A percentile compares a stretch with the other conserved stretches of the same genome.
phyloP scores from a whole-genome alignment of 2,329 filamentous ascomycete species.

The Ophiocordyceps australis region DNA sequence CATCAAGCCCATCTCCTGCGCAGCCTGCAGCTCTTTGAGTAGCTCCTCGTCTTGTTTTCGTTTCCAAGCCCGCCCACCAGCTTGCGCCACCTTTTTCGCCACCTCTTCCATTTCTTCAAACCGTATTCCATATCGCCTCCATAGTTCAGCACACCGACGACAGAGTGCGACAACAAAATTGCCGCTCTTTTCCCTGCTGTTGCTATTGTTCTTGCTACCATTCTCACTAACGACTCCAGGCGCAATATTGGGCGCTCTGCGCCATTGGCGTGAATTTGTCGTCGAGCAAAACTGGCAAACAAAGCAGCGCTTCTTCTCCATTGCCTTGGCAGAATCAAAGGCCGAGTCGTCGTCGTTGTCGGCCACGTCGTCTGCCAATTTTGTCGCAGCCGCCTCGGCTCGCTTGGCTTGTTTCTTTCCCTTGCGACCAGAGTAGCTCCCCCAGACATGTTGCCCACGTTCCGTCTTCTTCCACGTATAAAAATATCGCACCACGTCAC shows the following conservation, averaged over 20 bases:
- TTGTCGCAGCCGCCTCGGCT: conserved; percentile 50
- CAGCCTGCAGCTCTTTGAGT: conserved; percentile 50
- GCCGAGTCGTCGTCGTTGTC: conserved; percentile 90
- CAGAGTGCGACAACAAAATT: conserved; percentile 72
- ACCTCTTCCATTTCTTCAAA: conserved; percentile 92
- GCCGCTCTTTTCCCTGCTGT: conserved; percentile 59
- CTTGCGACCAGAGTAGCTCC: conserved; percentile 70
- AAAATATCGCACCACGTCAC: conserved; percentile 78
- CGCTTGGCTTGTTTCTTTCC: conserved; percentile 75
- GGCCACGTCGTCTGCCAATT: conserved; percentile 80
- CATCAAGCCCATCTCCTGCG: conserved; percentile 36
- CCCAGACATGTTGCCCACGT: conserved; percentile 76
- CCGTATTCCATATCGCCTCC: conserved; percentile 89
- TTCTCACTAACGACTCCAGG: conserved; percentile 52
- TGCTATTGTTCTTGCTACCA: conserved; percentile 36
- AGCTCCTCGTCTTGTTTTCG: conserved; percentile 84
- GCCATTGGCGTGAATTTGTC: conserved; percentile 73
- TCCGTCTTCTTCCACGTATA: conserved; percentile 97
- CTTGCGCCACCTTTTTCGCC: conserved; percentile 66
- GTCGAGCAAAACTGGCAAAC: conserved; percentile 86
- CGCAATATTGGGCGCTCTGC: conserved; percentile 64
- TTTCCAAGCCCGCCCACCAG: conserved; percentile 70
- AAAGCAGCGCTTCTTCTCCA: conserved; percentile 62
- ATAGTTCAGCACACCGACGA: conserved; percentile 76
- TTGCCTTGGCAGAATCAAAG: conserved; percentile 78